These are phyloP conservation scores for Mycena vulgaris DNA, from an alignment of 768 basidiomycete genomes.

Conservation along the genomic window DNA sequence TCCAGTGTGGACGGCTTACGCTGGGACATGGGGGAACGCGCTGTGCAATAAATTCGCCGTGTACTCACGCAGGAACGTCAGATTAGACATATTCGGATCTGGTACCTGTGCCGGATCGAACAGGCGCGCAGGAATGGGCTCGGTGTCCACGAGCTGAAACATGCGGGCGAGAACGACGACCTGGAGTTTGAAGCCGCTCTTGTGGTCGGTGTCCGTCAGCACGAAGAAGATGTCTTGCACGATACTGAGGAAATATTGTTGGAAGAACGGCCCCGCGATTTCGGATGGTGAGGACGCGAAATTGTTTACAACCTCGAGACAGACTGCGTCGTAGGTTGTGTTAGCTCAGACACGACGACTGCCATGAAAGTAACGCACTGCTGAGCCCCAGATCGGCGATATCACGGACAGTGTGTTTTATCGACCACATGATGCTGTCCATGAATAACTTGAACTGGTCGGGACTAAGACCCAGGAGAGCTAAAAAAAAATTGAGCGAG, in stretches of 20 bases:
- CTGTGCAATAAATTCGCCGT: conserved; percentile 87
- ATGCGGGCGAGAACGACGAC: conserved; percentile 90
- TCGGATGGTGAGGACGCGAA: conserved; percentile 80
- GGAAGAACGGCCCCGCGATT: conserved; percentile 94
- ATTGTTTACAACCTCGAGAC: conserved; percentile 95
- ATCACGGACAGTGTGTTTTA: conserved; percentile 99
- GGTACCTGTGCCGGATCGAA: conserved; percentile 83
- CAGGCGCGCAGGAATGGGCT: conserved; percentile 84
- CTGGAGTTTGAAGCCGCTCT: conserved; percentile 98
- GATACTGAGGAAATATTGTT: conserved; percentile 93
- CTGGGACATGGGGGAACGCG: conserved; percentile 95
- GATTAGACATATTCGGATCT: conserved; percentile 82
- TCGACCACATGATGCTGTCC: conserved; percentile 99
- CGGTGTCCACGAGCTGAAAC: conserved; percentile 91
- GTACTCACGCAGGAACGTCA: conserved; percentile 86
- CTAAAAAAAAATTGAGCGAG: conserved; percentile 53
- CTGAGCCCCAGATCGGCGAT: conserved; percentile 93
- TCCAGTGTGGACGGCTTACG: conserved; percentile 62
- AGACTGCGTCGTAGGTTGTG: conserved; percentile 66
- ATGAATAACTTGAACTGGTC: conserved; percentile 97
- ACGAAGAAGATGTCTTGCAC: conserved; percentile 98
- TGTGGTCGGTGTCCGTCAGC: conserved; percentile 97
- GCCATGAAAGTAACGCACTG: conserved; percentile 58
- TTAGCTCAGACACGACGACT: conserved; percentile 8
- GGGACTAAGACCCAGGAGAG: conserved; percentile 87